Percentiles rank a stretch among this genome's conserved stretches.
phyloP scores from a whole-genome alignment of 352 stramenopile species.

The Pythium sukuiense region DNA sequence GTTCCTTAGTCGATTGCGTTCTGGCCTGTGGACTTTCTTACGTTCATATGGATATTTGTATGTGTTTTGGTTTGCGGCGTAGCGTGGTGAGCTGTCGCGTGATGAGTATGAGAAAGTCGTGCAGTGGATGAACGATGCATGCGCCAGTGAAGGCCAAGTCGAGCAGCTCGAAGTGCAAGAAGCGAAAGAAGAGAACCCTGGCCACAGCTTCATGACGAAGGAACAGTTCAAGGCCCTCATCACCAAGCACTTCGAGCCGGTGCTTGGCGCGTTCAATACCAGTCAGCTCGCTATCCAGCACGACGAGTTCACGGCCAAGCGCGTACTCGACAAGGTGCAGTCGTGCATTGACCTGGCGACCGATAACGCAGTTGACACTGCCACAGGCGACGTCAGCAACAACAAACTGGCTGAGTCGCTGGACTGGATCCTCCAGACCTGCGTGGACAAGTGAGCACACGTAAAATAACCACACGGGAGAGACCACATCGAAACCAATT shows the following conservation, averaged over 20 bases:
- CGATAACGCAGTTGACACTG: neutral
- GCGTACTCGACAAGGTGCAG: neutral
- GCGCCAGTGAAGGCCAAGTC: neutral
- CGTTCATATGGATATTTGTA: neutral
- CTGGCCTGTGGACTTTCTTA: neutral
- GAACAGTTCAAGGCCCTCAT: constrained; percentile 15
- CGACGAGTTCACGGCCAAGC: neutral
- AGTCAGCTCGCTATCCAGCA: neutral
- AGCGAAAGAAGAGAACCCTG: neutral
- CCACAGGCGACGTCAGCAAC: neutral
- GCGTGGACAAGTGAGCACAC: neutral
- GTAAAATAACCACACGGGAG: neutral
- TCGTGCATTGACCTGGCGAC: constrained; percentile 21
- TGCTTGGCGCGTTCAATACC: neutral
- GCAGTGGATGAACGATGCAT: constrained; percentile 24
- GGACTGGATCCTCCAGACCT: constrained; percentile 19
- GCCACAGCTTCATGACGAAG: constrained; percentile 8
- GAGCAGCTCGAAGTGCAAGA: neutral
- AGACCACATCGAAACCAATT: neutral
- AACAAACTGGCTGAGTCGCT: constrained; percentile 5
- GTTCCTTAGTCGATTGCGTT: neutral
- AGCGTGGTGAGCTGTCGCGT: constrained; percentile 4
- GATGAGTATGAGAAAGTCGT: constrained; percentile 19
- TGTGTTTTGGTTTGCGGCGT: too few species aligned
- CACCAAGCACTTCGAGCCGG: neutral